Base-by-base conservation (phyloP, 768 basidiomycete genomes). In the Guyanaporus albipodus region DNA sequence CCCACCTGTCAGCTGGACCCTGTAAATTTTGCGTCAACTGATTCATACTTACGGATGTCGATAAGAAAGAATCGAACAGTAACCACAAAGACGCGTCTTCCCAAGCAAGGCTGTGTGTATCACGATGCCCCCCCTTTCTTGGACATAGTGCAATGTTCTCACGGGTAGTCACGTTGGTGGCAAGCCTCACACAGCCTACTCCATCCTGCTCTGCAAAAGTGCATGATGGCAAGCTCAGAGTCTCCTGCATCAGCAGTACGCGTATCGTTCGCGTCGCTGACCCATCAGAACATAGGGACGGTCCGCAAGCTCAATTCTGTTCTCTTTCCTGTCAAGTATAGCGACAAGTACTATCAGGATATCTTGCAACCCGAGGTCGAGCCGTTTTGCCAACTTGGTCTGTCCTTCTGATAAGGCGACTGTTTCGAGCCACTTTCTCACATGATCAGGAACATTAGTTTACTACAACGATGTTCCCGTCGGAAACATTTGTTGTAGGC, bases 381-480 rank as follows among this genome's bases (percentile, higher is more conserved):
- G 58, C 80, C 85, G 17, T 93, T 89, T 67, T 91, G 89, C 71
- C 84, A 91, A 67, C 83, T 94, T 55, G 77, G 91, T 92, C 56
- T 58, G 87, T 73, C 44, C n/a, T 35, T 48, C 53, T 46, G 44
- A 49, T 36, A 29, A 49, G 43, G 46, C 48, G 44, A 34, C 45
- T 45, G 23, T 45, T 35, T 47, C 31, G 28, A 48, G 41, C 26
- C 39, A 12, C 27, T 53, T 54, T 63, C 63, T 63, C 49, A 63
- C 56, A 49, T 46, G 47, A 38, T 46, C 50, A 54, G 62, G 48
- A 44, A 52, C 47, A 7, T 36, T 56, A 92, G 92, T 93, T 38
- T 93, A 92, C 69, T 93, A 86, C 70, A 93, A 92, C 70, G 91
- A 95, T 70, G 74, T 95, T 47, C 90, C 92, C 37, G 84, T 94